Base-by-base conservation (phyloP, 805 yeast genomes). In the Brettanomyces custersianus region DNA sequence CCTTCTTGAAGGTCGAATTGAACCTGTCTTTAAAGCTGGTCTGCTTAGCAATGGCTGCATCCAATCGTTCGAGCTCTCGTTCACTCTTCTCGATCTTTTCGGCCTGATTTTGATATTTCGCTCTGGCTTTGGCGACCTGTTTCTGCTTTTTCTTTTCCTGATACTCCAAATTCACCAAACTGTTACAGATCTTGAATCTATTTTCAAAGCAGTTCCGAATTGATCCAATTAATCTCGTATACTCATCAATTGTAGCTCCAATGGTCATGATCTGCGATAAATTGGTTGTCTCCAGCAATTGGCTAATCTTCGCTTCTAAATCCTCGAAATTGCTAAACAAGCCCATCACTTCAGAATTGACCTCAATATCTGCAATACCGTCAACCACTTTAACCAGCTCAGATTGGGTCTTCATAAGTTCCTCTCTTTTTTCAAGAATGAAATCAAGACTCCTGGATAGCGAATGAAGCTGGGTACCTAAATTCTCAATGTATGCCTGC, bases 221-320 rank as follows among this genome's bases (percentile, higher is more conserved):
- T 20, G 94, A 83, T 8, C 81, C 78, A 19, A 88, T 74, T 12
- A 79, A 63, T 34, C 97, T 70, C 33, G 78, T 64, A 54, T 92
- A 88, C 53, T 88, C 96, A 53, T 90, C 96, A 27, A 90, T 63
- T 1, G 95, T 84, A 19, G 82, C 73, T 2, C 95, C 95, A 32
- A 90, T 61, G 0, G 95, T 86, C 42, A 90, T 62, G 49, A 87
- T 74, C 46, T 90, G 96, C 55, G 85, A 95, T 58, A 82, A 58
- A 40, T 86, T 78, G 41, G 81, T 77, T 41, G 96, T 71, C 43
- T 78, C 87, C 32, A 85, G 62, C 32, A 84, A 66, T 35, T 84
- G 90, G 46, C 76, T 76, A 19, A 88, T 69, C 43, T 82, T 72
- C 23, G 62, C 49, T 51, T 88, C 90, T 7, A 84, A 73, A 23